Conservation (phyloP, 1,284 basidiomycete genomes). For the Chalciporus sp. region DNA sequence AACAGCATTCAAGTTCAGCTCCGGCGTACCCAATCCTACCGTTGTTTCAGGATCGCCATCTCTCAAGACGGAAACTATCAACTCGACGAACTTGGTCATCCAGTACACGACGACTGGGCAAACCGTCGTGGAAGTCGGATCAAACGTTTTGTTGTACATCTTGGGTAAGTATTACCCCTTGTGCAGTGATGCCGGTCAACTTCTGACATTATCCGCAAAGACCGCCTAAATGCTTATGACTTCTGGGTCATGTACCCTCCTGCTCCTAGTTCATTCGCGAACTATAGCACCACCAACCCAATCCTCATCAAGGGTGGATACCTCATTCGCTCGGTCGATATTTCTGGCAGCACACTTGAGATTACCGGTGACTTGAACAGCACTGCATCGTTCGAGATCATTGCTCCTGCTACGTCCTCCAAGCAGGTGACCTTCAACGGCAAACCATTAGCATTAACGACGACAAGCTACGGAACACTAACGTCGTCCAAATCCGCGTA, state of each 20-base stretch:
- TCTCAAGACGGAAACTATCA: slow-evolving; percentile 39
- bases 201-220: slow-evolving; percentile 29
- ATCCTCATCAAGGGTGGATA: slow-evolving; percentile 53
- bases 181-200: not conserved
- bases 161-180: slow-evolving; percentile 36
- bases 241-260: slow-evolving; percentile 52
- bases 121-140: slow-evolving; percentile 46
- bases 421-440: slow-evolving; percentile 45
- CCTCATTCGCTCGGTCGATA: slow-evolving; percentile 43
- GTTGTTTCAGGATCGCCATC: slow-evolving; percentile 43
- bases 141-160: slow-evolving; percentile 43
- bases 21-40: slow-evolving; percentile 28
- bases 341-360: slow-evolving; percentile 38
- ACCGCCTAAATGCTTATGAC: slow-evolving; percentile 49
- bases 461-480: slow-evolving; percentile 43
- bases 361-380: slow-evolving; percentile 45
- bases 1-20: slow-evolving; percentile 44
- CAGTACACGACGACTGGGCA: slow-evolving; percentile 49
- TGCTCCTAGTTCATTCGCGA: slow-evolving; percentile 38
- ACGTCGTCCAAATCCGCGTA: slow-evolving; percentile 15
- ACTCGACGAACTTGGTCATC: slow-evolving; percentile 38
- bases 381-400: slow-evolving; percentile 46
- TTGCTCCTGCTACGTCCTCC: slow-evolving; percentile 42
- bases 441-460: slow-evolving; percentile 28
- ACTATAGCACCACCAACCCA: slow-evolving; percentile 42